A percentile compares a stretch with the other conserved stretches of the same genome.
phyloP scores from a whole-genome alignment of 352 stramenopile genomes.

The Phytopythium helicoides region DNA sequence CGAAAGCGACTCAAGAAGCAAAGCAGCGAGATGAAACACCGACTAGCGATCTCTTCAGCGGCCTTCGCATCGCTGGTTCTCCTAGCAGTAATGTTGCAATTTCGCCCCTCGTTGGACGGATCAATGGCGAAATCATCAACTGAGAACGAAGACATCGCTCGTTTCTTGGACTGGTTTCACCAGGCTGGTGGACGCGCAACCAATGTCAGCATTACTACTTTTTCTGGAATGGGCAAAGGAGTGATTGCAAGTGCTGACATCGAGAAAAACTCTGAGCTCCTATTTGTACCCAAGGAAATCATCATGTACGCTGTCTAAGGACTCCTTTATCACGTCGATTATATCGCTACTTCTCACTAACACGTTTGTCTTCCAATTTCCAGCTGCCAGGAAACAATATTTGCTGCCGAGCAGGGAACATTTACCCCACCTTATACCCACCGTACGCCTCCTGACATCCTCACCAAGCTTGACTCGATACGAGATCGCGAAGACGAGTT shows the following conservation, averaged over 20 bases:
- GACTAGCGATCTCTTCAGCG: too few relatives aligned
- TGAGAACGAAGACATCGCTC: not conserved
- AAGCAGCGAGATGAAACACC: too few relatives aligned
- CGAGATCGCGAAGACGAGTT: conserved; percentile 39
- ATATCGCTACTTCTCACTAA: conserved; percentile 1
- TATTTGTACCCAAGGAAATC: conserved; percentile 40
- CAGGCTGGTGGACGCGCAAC: conserved; percentile 21
- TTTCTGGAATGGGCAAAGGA: conserved; percentile 39
- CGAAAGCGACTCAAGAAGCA: too few relatives aligned
- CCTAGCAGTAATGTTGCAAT: not conserved
- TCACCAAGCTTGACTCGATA: conserved; percentile 35
- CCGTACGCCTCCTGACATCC: conserved; percentile 12
- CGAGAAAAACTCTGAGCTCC: conserved; percentile 25
- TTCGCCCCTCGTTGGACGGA: not conserved
- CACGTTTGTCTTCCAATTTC: not conserved
- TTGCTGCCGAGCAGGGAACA: too few relatives aligned
- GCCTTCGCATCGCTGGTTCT: not conserved
- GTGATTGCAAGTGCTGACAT: conserved; percentile 24
- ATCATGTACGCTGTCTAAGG: conserved; percentile 29
- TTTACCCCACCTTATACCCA: too few relatives aligned
- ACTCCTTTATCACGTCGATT: not conserved
- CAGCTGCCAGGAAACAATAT: conserved; percentile 44
- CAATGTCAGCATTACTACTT: conserved; percentile 23
- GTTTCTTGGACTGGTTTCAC: conserved; percentile 50
- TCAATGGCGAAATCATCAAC: not conserved